Evolutionary conservation across 2,329 filamentous ascomycete species (phyloP), one percentile per base, ranked within the genome.

Genomic region (Samsoniella hepiali): DNA sequence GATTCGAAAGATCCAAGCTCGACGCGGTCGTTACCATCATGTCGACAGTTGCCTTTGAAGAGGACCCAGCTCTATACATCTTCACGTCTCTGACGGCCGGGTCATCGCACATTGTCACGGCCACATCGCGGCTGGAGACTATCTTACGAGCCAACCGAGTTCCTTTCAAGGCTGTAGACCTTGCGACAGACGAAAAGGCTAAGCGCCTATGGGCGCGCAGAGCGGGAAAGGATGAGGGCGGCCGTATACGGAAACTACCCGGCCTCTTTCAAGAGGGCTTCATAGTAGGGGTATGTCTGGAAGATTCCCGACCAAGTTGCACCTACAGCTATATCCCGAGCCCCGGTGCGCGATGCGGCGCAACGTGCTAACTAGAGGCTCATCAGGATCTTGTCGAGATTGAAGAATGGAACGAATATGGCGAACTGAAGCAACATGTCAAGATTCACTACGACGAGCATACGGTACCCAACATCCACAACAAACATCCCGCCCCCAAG

Each of bases 401-500:
- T 67, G 95, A 99, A 78, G 95, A 99, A 74, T 98, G 94, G 95
- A 99, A 99, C 80, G 95, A 99, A 76, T 97, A 96, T 77, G 93
- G 93, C 77, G 94, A 98, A 78, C 85, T 99, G 66, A 92, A 93
- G 76, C 87, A 94, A 77, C 90, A 94, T 70, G 87, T 98, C 70
- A 87, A 82, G 65, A 85, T 89, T 69, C 86, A 84, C 77, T 84
- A 84, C 73, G 85, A 88, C 77, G 84, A 87, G 68, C 79, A 79
- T 70, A 86, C 84, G 56, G 84, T 86, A 68, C 82, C 84, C 40
- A 73, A 80, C 73, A 81, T 84, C 77, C 74, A 79, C 78, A 75
- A 84, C 69, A 80, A 82, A 59, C 80, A 82, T 17, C 78, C 79
- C 51, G 76, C 78, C 42, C 74, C 75, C 11, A 63, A 63, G 61